Evolutionary conservation across 2,329 filamentous ascomycete genomes (phyloP).

Genomic region (Alternaria conjuncta): DNA sequence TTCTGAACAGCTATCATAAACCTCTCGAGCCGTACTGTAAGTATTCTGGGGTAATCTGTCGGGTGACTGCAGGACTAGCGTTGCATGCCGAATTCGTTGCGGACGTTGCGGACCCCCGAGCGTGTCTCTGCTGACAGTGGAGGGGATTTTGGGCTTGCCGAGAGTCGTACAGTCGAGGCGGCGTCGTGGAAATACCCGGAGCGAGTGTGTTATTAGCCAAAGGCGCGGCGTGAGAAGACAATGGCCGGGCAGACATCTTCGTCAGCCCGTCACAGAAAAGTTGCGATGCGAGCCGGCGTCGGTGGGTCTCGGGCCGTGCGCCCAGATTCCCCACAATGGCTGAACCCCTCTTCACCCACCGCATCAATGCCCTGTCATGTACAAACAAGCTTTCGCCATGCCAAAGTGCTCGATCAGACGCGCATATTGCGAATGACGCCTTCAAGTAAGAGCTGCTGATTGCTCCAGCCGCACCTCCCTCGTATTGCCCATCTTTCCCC

Average conservation of each 20-base stretch:
- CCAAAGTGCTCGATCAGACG: neutral
- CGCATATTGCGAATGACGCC: neutral
- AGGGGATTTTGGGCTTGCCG: neutral
- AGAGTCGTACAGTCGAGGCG: neutral
- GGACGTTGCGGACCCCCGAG: conserved; percentile 29
- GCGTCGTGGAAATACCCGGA: neutral
- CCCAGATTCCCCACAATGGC: neutral
- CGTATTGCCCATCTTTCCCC: neutral
- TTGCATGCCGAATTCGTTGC: conserved; percentile 23
- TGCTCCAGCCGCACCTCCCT: neutral
- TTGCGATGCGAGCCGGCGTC: conserved; percentile 15
- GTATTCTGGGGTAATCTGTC: conserved; percentile 17
- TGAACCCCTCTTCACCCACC: neutral
- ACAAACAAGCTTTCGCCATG: neutral
- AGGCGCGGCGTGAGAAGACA: conserved; percentile 1
- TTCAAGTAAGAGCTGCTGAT: neutral
- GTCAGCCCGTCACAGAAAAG: conserved; percentile 16
- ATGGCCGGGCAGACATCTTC: conserved; percentile 11
- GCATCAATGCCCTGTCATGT: neutral
- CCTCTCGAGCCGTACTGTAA: conserved; percentile 5
- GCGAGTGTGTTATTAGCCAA: neutral
- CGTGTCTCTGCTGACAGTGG: neutral
- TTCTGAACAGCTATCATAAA: conserved; percentile 33
- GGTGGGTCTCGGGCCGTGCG: conserved; percentile 15
- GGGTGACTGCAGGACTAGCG: conserved; percentile 27